Base-by-base conservation (phyloP, 176 grass and related monocot species). In the Pharus latifolius region DNA sequence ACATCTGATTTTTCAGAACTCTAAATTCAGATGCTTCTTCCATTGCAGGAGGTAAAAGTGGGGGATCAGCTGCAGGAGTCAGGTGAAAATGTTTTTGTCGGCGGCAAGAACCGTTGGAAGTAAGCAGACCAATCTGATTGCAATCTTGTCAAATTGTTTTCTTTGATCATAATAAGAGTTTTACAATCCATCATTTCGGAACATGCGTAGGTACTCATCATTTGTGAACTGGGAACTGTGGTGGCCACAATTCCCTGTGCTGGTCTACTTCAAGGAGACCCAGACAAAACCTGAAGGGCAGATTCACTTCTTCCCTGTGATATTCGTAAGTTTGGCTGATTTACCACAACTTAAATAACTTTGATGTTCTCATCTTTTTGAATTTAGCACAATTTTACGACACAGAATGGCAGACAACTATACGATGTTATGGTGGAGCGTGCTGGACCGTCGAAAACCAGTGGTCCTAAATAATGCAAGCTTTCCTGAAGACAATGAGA, bases 231-330 rank as follows among this genome's bases (percentile, higher is more conserved):
- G 94, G 94, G 94, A 97, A 22, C 49, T 92, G 34, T 92, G 94
- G 94, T 97, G 93, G 89, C 89, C 89, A 1, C 76, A 97, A 1
- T 88, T 92, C 49, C 89, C 89, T 52, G 54, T 90, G 32, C 37
- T 97, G 62, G 89, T 97, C 53, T 97, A 97, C 63, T 96, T 97
- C 80, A 97, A 97, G 53, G 88, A 97, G 80, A 97, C 70, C 32
- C 88, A 92, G 70, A 92, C 86, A 13, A 97, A 92, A 70, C 83
- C 93, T 0, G 86, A 90, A 70, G 93, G 93, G 51, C 93, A 97
- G 72, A 57, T 97, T 60, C 93, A 97, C 81, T 97, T 97, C 56
- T 97, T 97, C 57, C 93, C 93, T 19, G 89, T 92, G 65, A 92
- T 96, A 79, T 96, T 96, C n/a, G 88, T 92, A 55, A 87, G 85